Evolutionary conservation across 208 protist species (phyloP).

Genomic region (Leishmania aethiopica): DNA sequence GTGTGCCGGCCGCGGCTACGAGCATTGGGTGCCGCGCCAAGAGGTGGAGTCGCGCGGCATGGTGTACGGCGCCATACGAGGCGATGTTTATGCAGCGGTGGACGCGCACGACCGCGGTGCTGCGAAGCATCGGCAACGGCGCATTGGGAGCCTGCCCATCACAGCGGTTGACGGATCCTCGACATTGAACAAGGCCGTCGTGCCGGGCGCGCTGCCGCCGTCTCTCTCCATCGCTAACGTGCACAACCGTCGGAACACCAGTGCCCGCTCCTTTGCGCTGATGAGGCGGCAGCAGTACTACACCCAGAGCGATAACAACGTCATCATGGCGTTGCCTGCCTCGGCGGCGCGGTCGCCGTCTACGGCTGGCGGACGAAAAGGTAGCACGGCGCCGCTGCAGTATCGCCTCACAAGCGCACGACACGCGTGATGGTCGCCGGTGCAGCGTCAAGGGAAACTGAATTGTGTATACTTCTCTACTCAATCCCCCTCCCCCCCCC

Average conservation of each 20-base stretch:
- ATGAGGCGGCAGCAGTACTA: slow-evolving; percentile 89
- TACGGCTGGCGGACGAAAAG: neutral
- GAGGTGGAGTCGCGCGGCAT: slow-evolving; percentile 42
- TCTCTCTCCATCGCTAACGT: slow-evolving; percentile 45
- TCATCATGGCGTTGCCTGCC: slow-evolving; percentile 38
- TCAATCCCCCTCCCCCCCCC: no score
- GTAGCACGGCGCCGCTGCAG: neutral
- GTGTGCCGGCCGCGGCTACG: slow-evolving; percentile 40
- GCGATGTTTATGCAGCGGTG: slow-evolving; percentile 30
- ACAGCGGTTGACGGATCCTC: neutral
- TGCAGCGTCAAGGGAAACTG: neutral
- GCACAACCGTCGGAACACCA: slow-evolving; percentile 63
- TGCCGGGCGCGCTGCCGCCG: slow-evolving; percentile 54
- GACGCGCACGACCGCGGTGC: slow-evolving; percentile 21
- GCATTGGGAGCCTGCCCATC: neutral
- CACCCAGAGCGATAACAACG: slow-evolving; percentile 85
- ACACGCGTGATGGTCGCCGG: neutral
- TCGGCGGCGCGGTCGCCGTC: neutral
- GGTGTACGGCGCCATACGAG: slow-evolving; percentile 41
- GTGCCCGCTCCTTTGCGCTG: slow-evolving; percentile 46
- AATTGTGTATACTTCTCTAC: neutral
- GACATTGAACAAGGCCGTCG: slow-evolving; percentile 37
- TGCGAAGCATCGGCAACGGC: slow-evolving; percentile 1
- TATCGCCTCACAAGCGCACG: neutral
- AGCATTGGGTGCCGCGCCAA: slow-evolving; percentile 44